These are phyloP conservation scores for Trichophyton benhamiae DNA, from an alignment of 2,329 filamentous ascomycete species.

Conservation along the genomic window DNA sequence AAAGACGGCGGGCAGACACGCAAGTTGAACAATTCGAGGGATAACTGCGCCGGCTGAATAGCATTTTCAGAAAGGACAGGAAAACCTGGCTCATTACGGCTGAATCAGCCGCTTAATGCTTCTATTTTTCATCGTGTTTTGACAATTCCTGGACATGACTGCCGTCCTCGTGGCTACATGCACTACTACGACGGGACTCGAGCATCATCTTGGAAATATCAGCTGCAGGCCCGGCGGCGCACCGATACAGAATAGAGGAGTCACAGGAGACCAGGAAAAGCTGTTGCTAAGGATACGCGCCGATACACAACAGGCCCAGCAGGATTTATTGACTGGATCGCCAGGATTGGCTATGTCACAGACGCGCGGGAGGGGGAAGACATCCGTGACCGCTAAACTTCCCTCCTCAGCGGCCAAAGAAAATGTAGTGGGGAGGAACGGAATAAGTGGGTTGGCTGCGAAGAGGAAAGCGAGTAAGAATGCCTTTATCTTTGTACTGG, in stretches of 20 bases:
- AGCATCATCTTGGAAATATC: constrained; percentile 4
- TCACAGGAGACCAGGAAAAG: background rate
- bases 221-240: constrained; percentile 6
- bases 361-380: constrained; percentile 8
- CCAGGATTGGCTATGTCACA: constrained; percentile 11
- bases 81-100: background rate
- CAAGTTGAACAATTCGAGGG: background rate
- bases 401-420: constrained; percentile 1
- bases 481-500: background rate
- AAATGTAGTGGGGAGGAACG: constrained; percentile 4
- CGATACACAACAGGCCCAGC: background rate
- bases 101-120: background rate
- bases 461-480: constrained; percentile 37
- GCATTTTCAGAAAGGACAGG: background rate
- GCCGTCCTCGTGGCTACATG: constrained; percentile 8
- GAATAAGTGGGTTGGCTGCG: constrained; percentile 16
- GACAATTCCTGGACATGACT: constrained; percentile 12
- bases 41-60: background rate
- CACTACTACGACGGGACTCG: constrained; percentile 10
- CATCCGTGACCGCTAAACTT: constrained; percentile 6
- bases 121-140: background rate
- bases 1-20: background rate
- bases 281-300: constrained; percentile 1
- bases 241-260: background rate
- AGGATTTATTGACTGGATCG: background rate